Evolutionary conservation across 2,329 filamentous ascomycete genomes (phyloP), one percentile per base, ranked within the genome.

Genomic region (Cryphonectria carpinicola): DNA sequence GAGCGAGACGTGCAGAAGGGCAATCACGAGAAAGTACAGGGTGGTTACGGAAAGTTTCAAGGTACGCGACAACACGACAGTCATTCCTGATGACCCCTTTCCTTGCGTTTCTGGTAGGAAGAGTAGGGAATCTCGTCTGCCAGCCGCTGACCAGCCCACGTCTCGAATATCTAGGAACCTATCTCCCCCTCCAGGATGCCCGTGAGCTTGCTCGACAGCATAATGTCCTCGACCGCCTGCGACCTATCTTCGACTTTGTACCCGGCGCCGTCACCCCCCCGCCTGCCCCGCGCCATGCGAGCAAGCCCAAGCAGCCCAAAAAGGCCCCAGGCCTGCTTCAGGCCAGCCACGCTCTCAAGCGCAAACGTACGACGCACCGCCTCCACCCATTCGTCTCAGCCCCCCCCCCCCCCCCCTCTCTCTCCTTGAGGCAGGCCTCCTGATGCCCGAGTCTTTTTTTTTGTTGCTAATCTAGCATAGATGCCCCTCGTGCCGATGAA

Each of bases 1-100:
- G 96, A 99, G 83, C 89, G 96, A 74, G 96, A 99, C 78, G 95
- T 99, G 10, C 96, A 99, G 78, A 98, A 97, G 81, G 95, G 97
- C 60, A 87, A 92, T 6, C 96, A 99, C 79, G 96, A 98, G 83
- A 99, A 99, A 84, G 95, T 99, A 7, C 96, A 99, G 80, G 96
- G 95, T 74, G 96, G 96, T 22, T 98, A 98, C 81, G 96, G 96
- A 77, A 98, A 98, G 89, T 99, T 98, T 76, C 96, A 99, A 84
- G 95, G 92, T 93, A 78, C 17, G 14, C 17, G 14, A 61, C 46
- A 52, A 13, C 17, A 4, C 37, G 6, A 28, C 39, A 7, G 4
- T n/a, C 32, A 13, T 13, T 49, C 4, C 2, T 32, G 37, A 3
- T 14, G 14, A 6, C 35, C 22, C 35, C 22, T 11, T 49, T 17